A percentile compares a stretch with the other conserved stretches of the same genome.
These are phyloP conservation scores for Fusarium keratoplasticum DNA, from an alignment of 2,329 filamentous ascomycete species.

Conservation along the genomic window DNA sequence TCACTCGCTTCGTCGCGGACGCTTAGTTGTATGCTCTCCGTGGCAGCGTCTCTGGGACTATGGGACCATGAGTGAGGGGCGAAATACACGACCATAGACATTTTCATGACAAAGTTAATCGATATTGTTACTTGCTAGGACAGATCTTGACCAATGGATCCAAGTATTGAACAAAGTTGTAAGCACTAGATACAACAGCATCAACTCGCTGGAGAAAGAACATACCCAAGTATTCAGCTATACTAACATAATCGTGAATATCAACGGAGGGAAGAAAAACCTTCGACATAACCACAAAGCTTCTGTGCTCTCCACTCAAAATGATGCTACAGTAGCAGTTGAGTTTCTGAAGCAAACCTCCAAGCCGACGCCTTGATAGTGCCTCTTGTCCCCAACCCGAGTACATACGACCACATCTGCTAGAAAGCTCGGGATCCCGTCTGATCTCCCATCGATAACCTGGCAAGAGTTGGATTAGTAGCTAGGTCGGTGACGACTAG, in stretches of 20 bases:
- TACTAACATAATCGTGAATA: background rate
- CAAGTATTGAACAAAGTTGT: too few species aligned
- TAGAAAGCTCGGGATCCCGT: slow-evolving; percentile 34
- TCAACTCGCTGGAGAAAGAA: background rate
- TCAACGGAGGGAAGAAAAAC: background rate
- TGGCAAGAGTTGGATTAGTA: slow-evolving; percentile 37
- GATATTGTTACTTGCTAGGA: background rate
- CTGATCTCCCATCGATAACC: slow-evolving; percentile 33
- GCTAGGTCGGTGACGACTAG: slow-evolving; percentile 34
- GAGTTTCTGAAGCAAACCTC: background rate
- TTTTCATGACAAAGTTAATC: background rate
- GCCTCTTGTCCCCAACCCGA: background rate
- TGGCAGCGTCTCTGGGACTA: background rate
- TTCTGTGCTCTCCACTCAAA: background rate
- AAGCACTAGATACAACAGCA: background rate
- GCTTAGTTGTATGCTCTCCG: background rate
- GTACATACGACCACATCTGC: slow-evolving; percentile 25
- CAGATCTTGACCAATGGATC: background rate
- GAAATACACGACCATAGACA: background rate
- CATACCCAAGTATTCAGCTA: background rate
- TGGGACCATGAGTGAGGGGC: background rate
- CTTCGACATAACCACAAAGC: background rate
- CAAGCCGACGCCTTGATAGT: background rate
- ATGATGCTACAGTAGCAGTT: background rate
- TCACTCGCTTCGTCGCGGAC: background rate